Conservation (phyloP, 1,284 basidiomycete genomes). For the Moniliella sp. region DNA sequence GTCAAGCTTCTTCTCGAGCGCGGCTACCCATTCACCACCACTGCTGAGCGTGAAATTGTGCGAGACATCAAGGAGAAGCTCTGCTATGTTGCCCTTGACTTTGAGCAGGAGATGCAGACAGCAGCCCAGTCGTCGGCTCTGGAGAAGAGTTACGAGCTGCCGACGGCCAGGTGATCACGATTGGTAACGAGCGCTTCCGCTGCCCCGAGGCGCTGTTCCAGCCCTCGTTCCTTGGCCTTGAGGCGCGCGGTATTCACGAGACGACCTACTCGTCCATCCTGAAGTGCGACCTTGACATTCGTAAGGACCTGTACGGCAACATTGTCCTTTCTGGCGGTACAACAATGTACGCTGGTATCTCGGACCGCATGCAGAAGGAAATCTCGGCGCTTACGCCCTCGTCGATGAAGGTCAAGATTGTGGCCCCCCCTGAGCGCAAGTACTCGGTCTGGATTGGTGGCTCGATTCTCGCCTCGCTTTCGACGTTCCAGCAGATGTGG, state of each 20-base stretch:
- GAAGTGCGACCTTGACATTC: conserved; percentile 47
- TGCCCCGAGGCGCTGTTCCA: conserved; percentile 92
- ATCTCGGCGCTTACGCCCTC: conserved; percentile 61
- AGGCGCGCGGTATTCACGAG: conserved; percentile 83
- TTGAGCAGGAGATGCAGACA: conserved; percentile 83
- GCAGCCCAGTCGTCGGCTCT: conserved; percentile 72
- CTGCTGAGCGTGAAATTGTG: conserved; percentile 82
- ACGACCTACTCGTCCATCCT: conserved; percentile 72
- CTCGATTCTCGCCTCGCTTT: conserved; percentile 80
- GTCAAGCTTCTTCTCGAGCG: conserved; percentile 83
- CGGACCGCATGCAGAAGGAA: conserved; percentile 96
- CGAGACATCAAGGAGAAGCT: conserved; percentile 97
- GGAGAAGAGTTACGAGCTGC: conserved; percentile 87
- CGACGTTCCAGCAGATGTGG: conserved; percentile 82
- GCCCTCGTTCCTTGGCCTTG: conserved; percentile 74
- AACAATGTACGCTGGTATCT: conserved; percentile 89
- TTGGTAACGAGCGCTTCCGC: conserved; percentile 93
- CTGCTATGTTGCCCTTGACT: conserved; percentile 88
- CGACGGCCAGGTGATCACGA: conserved; percentile 86
- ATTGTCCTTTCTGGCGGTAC: conserved; percentile 85
- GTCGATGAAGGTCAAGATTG: conserved; percentile 55
- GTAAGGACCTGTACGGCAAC: conserved; percentile 71
- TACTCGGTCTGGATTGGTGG: conserved; percentile 92
- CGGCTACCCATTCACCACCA: conserved; percentile 77
- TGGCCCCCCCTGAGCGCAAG: conserved; percentile 32